Evolutionary conservation across 345 rosid species (phyloP).

Genomic region (Camelina sativa): DNA sequence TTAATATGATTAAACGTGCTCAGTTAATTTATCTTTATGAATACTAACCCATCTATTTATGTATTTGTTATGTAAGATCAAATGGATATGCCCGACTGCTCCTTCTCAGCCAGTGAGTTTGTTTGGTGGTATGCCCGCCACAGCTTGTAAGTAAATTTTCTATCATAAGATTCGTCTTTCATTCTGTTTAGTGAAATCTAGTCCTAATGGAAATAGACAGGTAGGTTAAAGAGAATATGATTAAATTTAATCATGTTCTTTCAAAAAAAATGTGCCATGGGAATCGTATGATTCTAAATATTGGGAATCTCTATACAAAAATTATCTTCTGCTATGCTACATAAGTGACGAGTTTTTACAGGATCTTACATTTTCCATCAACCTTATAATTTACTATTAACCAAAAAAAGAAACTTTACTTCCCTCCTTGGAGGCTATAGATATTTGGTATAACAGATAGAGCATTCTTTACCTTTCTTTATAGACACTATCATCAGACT

Average conservation of each 20-base stretch:
- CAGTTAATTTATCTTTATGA: conserved; percentile 13
- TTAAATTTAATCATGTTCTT: neutral
- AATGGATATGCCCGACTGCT: conserved; percentile 99
- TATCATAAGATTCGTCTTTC: neutral
- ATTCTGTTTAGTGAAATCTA: conserved; percentile 3
- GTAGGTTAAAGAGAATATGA: neutral
- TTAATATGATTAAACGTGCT: neutral
- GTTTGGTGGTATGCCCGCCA: conserved; percentile 97
- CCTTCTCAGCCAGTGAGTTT: conserved; percentile 84
- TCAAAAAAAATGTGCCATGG: conserved; percentile 1
- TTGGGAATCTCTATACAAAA: neutral
- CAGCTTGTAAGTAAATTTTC: conserved; percentile 77
- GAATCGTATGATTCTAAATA: neutral
- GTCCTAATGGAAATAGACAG: neutral
- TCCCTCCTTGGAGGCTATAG: conserved; percentile 5
- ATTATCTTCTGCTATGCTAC: neutral
- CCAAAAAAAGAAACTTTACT: neutral
- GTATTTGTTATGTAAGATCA: conserved; percentile 64
- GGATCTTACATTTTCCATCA: neutral
- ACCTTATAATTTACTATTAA: neutral
- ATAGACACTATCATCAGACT: conserved; percentile 15
- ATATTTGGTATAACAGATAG: neutral
- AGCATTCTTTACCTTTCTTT: conserved; percentile 1
- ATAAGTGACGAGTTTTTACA: neutral
- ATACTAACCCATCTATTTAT: conserved; percentile 16